Percentiles rank a stretch among this genome's conserved stretches.
Conservation (phyloP, 2,329 filamentous ascomycete species). For the Diatrype stigma region DNA sequence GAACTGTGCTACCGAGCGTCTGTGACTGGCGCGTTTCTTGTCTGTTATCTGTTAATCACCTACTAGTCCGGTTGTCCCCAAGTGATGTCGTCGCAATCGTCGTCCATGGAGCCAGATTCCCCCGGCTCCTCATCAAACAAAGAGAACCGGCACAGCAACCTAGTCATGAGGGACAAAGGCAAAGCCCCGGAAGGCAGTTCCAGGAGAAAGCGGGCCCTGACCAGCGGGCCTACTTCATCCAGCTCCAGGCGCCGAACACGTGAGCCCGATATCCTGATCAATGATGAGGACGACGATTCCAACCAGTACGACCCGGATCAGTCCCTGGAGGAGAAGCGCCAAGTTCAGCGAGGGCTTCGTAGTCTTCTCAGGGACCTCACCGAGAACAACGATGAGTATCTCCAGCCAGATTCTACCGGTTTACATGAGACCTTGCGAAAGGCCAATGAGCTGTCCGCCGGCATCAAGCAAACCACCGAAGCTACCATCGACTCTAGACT, state of each 20-base stretch:
- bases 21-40: background rate
- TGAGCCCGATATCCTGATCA: constrained; percentile 17
- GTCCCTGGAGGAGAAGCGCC: constrained; percentile 66
- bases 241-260: constrained; percentile 25
- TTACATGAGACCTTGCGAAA: constrained; percentile 62
- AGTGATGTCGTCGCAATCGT: constrained; percentile 18
- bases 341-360: constrained; percentile 65
- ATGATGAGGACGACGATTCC: constrained; percentile 14
- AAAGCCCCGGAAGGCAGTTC: constrained; percentile 17
- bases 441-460: constrained; percentile 60
- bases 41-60: background rate
- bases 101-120: constrained; percentile 17
- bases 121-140: constrained; percentile 13
- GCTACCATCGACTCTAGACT: constrained; percentile 87
- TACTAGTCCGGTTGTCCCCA: background rate
- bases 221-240: constrained; percentile 23
- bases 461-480: constrained; percentile 83
- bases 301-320: constrained; percentile 79
- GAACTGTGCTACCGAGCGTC: no score
- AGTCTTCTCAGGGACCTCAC: constrained; percentile 55
- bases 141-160: constrained; percentile 15
- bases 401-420: constrained; percentile 61
- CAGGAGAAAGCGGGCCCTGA: constrained; percentile 27
- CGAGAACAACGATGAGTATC: constrained; percentile 69
- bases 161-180: constrained; percentile 28